phyloP scores from a whole-genome alignment of 108 stramenopile genomes.

The Conticribra guillardii region DNA sequence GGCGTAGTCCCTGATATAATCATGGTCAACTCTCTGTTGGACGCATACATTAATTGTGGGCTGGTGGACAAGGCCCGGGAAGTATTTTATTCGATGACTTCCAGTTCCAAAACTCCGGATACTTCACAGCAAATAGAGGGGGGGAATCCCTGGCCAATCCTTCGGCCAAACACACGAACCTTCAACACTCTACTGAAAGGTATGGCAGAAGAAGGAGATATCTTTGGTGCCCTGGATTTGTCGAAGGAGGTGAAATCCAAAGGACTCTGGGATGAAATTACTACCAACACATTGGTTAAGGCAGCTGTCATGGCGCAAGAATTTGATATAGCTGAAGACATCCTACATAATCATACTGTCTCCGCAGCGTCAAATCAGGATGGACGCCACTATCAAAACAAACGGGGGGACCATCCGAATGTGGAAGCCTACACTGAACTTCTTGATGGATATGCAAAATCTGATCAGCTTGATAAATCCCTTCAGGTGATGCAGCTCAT shows the following conservation, averaged over 20 bases:
- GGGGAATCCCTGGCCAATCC: slow-evolving; percentile 36
- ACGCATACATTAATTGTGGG: slow-evolving; percentile 84
- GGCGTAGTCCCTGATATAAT: slow-evolving; percentile 60
- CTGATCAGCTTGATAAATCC: slow-evolving; percentile 63
- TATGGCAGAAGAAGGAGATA: slow-evolving; percentile 53
- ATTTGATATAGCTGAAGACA: slow-evolving; percentile 66
- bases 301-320: slow-evolving; percentile 64
- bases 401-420: slow-evolving; percentile 77
- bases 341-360: slow-evolving; percentile 57
- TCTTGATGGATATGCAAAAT: slow-evolving; percentile 75
- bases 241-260: slow-evolving; percentile 49
- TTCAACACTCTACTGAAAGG: slow-evolving; percentile 87
- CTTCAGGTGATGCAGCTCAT: slow-evolving; percentile 58
- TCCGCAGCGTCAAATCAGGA: background rate
- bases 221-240: slow-evolving; percentile 53
- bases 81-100: slow-evolving; percentile 58
- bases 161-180: slow-evolving; percentile 65
- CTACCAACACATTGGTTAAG: slow-evolving; percentile 84
- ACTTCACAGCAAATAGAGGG: background rate
- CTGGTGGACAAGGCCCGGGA: slow-evolving; percentile 55
- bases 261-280: slow-evolving; percentile 77
- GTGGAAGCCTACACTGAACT: slow-evolving; percentile 86
- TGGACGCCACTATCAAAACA: too few relatives aligned
- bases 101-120: slow-evolving; percentile 3
- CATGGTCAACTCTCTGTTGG: slow-evolving; percentile 74